phyloP scores from a whole-genome alignment of 768 basidiomycete genomes.

The Tremella yokohamensis region DNA sequence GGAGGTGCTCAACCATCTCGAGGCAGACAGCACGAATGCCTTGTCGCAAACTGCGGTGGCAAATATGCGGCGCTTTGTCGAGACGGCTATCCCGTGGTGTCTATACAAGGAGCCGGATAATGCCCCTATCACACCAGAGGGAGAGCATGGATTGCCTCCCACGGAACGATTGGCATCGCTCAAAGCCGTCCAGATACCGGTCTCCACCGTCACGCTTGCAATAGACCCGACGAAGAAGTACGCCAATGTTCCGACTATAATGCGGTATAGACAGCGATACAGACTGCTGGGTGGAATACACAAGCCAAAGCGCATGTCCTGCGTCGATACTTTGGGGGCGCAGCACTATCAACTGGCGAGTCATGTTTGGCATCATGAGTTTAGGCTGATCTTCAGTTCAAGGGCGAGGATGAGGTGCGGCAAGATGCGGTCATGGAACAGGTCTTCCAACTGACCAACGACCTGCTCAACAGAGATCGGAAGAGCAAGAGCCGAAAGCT shows the following conservation, averaged over 20 bases:
- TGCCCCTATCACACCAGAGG: constrained; percentile 1
- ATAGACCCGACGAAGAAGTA: constrained; percentile 71
- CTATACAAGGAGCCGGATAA: constrained; percentile 10
- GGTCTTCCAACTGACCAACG: constrained; percentile 85
- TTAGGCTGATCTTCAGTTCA: constrained; percentile 63
- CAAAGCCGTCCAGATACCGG: constrained; percentile 66
- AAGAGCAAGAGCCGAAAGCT: constrained; percentile 72
- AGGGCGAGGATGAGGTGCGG: constrained; percentile 86
- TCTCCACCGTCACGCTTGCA: constrained; percentile 63
- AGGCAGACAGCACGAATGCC: constrained; percentile 5
- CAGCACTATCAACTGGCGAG: constrained; percentile 76
- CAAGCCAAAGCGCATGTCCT: constrained; percentile 72
- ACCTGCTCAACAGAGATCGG: constrained; percentile 67
- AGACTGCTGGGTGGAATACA: constrained; percentile 71
- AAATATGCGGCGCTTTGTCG: constrained; percentile 38
- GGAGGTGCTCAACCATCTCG: constrained; percentile 58
- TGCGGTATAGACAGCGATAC: constrained; percentile 61
- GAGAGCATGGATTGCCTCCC: constrained; percentile 11
- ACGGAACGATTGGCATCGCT: constrained; percentile 55
- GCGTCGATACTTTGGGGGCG: constrained; percentile 64
- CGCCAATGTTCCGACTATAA: constrained; percentile 65
- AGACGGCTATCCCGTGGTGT: constrained; percentile 38
- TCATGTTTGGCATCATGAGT: constrained; percentile 3
- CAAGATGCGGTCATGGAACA: constrained; percentile 99
- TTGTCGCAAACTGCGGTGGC: constrained; percentile 16